A percentile compares a stretch with the other conserved stretches of the same genome.
These are phyloP conservation scores for Discostella stelligeroides DNA, from an alignment of 108 stramenopile species.

Conservation along the genomic window DNA sequence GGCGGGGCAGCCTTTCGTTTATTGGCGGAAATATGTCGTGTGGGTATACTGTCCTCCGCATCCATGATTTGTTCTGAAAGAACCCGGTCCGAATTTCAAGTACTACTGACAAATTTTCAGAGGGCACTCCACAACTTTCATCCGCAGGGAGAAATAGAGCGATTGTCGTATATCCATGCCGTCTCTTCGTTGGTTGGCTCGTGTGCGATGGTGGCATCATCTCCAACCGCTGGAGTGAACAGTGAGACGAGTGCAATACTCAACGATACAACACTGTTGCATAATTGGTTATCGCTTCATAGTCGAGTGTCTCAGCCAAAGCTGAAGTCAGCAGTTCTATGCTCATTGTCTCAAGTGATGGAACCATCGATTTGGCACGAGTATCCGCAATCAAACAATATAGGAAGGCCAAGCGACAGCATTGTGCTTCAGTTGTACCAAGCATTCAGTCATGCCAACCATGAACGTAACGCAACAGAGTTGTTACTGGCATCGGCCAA, in stretches of 20 bases:
- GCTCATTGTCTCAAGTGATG: slow-evolving; percentile 40
- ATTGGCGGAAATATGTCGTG: slow-evolving; percentile 43
- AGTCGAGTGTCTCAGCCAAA: slow-evolving; percentile 43
- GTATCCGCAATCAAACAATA: background rate
- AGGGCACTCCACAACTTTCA: slow-evolving; percentile 27
- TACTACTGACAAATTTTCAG: slow-evolving; percentile 30
- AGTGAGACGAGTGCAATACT: slow-evolving; percentile 18
- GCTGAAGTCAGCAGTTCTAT: slow-evolving; percentile 42
- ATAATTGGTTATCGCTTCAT: slow-evolving; percentile 43
- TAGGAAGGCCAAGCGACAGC: slow-evolving; percentile 27
- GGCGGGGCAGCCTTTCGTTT: slow-evolving; percentile 38
- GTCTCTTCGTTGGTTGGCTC: slow-evolving; percentile 44
- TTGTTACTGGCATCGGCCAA: slow-evolving; percentile 39
- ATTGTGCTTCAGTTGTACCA: slow-evolving; percentile 39
- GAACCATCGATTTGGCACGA: slow-evolving; percentile 37
- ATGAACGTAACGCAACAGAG: slow-evolving; percentile 32
- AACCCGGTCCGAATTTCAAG: slow-evolving; percentile 20
- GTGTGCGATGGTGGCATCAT: slow-evolving; percentile 19
- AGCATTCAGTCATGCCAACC: slow-evolving; percentile 40
- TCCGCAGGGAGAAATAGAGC: slow-evolving; percentile 36
- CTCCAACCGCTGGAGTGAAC: slow-evolving; percentile 7
- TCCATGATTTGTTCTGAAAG: slow-evolving; percentile 4
- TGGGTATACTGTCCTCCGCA: slow-evolving; percentile 21
- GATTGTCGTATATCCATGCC: slow-evolving; percentile 39
- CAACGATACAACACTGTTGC: slow-evolving; percentile 35